These are phyloP conservation scores for Candida labiduridarum DNA, from an alignment of 1,139 yeast genomes.

Conservation along the genomic window DNA sequence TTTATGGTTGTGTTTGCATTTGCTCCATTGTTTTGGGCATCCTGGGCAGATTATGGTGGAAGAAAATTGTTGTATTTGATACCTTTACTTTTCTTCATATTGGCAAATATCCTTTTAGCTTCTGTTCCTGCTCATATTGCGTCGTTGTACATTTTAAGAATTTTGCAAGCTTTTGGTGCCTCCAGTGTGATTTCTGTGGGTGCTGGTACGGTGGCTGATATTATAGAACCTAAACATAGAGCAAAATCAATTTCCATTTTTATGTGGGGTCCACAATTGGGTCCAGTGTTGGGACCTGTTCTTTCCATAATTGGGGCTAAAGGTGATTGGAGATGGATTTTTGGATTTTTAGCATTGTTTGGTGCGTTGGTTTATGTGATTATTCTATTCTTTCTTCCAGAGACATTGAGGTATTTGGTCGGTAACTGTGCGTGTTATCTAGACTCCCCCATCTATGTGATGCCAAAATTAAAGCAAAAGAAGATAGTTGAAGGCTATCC, in stretches of 20 bases:
- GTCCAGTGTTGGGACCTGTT: slow-evolving; percentile 59
- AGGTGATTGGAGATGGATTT: slow-evolving; percentile 57
- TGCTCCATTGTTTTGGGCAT: slow-evolving; percentile 59
- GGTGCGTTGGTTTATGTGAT: slow-evolving; percentile 40
- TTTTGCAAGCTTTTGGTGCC: slow-evolving; percentile 58
- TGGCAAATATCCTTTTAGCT: slow-evolving; percentile 52
- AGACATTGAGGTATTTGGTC: slow-evolving; percentile 55
- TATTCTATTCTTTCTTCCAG: slow-evolving; percentile 52
- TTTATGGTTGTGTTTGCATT: slow-evolving; percentile 60
- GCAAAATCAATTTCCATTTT: slow-evolving; percentile 55
- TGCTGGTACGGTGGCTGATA: slow-evolving; percentile 58
- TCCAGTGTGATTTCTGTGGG: slow-evolving; percentile 58
- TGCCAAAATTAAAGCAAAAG: slow-evolving; percentile 31
- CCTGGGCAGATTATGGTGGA: slow-evolving; percentile 60
- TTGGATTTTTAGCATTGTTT: slow-evolving; percentile 53
- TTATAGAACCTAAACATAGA: slow-evolving; percentile 47
- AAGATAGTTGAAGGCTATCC: slow-evolving; percentile 38
- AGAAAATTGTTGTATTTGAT: slow-evolving; percentile 51
- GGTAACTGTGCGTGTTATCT: slow-evolving; percentile 48
- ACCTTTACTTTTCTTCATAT: slow-evolving; percentile 45
- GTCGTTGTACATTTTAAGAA: slow-evolving; percentile 44
- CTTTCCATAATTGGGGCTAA: slow-evolving; percentile 41
- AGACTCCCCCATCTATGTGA: slow-evolving; percentile 22
- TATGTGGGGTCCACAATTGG: slow-evolving; percentile 63
- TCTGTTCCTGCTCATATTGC: slow-evolving; percentile 49